phyloP scores from a whole-genome alignment of 768 basidiomycete species.

The Atractiella rhizophila region DNA sequence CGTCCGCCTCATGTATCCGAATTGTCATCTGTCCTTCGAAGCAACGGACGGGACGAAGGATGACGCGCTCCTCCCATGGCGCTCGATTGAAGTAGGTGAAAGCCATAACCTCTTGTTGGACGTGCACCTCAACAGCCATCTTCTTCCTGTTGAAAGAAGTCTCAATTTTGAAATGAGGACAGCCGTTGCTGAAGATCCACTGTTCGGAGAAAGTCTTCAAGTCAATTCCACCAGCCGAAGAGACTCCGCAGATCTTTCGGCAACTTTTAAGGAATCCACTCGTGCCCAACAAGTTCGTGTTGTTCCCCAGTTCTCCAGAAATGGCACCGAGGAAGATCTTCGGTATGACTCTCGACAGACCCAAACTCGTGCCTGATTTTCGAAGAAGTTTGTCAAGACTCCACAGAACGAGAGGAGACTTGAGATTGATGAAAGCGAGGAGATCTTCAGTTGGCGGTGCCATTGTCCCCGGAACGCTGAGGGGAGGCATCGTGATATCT shows the following conservation, averaged over 20 bases:
- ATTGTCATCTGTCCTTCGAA: conserved; percentile 99
- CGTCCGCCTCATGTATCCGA: conserved; percentile 95
- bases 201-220: conserved; percentile 81
- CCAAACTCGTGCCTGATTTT: conserved; percentile 82
- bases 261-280: conserved; percentile 73
- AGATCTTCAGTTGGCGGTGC: conserved; percentile 60
- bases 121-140: conserved; percentile 89
- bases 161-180: conserved; percentile 66
- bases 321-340: conserved; percentile 84
- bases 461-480: conserved; percentile 54
- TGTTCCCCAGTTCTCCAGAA: conserved; percentile 44
- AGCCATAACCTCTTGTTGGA: conserved; percentile 70
- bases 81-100: conserved; percentile 8
- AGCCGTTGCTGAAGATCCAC: conserved; percentile 96
- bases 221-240: conserved; percentile 26
- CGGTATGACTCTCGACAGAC: conserved; percentile 76
- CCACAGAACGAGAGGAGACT: conserved; percentile 83
- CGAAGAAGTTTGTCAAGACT: conserved; percentile 80
- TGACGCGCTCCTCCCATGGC: conserved; percentile 13
- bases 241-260: conserved; percentile 67
- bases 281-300: conserved; percentile 50
- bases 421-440: conserved; percentile 75
- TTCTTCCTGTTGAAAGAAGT: conserved; percentile 91
- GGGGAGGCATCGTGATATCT: conserved; percentile 79
- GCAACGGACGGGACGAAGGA: conserved; percentile 38